phyloP scores from a whole-genome alignment of 2,329 filamentous ascomycete species.

The Helicocarpus griseus region DNA sequence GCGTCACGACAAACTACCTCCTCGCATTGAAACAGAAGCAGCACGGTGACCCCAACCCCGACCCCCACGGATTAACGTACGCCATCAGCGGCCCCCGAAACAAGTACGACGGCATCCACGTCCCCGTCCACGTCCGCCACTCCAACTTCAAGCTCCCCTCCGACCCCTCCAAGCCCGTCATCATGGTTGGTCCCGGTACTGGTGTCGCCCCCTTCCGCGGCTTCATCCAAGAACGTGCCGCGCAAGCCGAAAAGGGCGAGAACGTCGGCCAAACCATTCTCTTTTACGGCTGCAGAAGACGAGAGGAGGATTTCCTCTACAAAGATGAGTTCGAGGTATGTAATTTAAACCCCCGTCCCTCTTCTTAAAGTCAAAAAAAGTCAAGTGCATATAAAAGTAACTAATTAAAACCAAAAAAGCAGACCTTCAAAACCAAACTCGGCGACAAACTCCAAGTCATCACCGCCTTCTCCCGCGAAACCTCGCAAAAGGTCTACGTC shows the following conservation, averaged over 20 bases:
- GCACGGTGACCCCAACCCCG: slow-evolving; percentile 61
- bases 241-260: slow-evolving; percentile 68
- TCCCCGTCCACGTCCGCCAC: slow-evolving; percentile 91
- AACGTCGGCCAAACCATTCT: slow-evolving; percentile 78
- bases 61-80: slow-evolving; percentile 78
- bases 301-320: slow-evolving; percentile 87
- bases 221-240: slow-evolving; percentile 88
- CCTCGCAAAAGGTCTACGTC: slow-evolving; percentile 84
- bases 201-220: slow-evolving; percentile 90
- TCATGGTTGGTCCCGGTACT: slow-evolving; percentile 93
- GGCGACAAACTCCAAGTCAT: slow-evolving; percentile 85
- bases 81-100: slow-evolving; percentile 81
- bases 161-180: slow-evolving; percentile 84
- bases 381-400: neutral
- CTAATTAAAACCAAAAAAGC: slow-evolving; percentile 22
- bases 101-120: slow-evolving; percentile 92
- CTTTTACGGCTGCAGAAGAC: slow-evolving; percentile 90
- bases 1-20: slow-evolving; percentile 95
- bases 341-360: slow-evolving; percentile 10
- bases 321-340: slow-evolving; percentile 84
- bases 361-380: slow-evolving; percentile 2
- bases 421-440: slow-evolving; percentile 75
- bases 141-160: slow-evolving; percentile 99
- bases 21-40: slow-evolving; percentile 94
- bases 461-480: slow-evolving; percentile 90